Conservation (phyloP, 2,329 filamentous ascomycete species). For the Pseudogymnoascus sp. region DNA sequence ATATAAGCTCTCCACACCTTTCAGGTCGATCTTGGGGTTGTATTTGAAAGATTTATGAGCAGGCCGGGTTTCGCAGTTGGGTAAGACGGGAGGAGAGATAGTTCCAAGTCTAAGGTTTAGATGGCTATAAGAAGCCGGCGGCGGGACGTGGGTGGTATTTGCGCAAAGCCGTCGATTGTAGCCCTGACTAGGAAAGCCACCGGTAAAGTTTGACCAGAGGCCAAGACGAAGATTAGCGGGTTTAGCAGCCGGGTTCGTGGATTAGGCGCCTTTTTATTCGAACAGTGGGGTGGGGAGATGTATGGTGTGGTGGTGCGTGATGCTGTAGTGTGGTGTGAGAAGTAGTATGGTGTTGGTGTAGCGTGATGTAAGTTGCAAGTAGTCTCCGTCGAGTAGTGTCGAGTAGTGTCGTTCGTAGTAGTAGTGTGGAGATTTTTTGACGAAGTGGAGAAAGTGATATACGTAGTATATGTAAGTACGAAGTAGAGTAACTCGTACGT, state of each 20-base stretch:
- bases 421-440: neutral
- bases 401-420: neutral
- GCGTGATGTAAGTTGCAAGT: constrained; percentile 2
- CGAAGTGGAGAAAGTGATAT: constrained; percentile 4
- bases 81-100: neutral
- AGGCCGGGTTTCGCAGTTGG: neutral
- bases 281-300: neutral
- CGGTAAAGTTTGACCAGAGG: constrained; percentile 2
- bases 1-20: neutral
- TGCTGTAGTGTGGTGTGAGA: neutral
- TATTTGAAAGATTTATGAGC: neutral
- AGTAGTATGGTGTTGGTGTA: neutral
- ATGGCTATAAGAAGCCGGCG: neutral
- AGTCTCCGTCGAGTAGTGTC: neutral
- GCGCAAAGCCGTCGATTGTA: neutral
- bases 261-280: constrained; percentile 4
- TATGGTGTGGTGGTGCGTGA: neutral
- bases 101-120: neutral
- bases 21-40: neutral
- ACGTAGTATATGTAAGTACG: neutral
- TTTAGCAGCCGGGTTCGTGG: constrained; percentile 4
- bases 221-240: constrained; percentile 2
- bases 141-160: constrained; percentile 3
- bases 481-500: neutral
- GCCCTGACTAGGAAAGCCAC: constrained; percentile 5